A percentile compares a stretch with the other conserved stretches of the same genome.
phyloP scores from a whole-genome alignment of 1,139 yeast species.

The Ogataea hybrid region DNA sequence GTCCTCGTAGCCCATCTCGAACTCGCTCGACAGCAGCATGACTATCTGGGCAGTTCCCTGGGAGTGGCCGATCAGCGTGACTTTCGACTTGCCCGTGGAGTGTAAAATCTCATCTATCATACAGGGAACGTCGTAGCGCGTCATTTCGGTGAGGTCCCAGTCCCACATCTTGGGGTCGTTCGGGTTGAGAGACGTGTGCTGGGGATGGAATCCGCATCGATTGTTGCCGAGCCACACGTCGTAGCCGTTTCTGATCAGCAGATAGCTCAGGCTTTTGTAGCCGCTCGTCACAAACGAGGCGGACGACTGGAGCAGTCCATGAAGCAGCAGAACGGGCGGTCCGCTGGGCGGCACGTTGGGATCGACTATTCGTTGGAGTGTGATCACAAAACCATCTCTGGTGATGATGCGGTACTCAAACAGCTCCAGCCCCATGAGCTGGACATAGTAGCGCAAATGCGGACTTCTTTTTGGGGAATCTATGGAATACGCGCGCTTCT shows the following conservation, averaged over 20 bases:
- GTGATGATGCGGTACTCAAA: slow-evolving; percentile 63
- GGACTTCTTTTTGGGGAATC: slow-evolving; percentile 26
- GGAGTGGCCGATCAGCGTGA: slow-evolving; percentile 77
- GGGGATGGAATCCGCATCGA: slow-evolving; percentile 77
- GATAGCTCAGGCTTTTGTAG: slow-evolving; percentile 67
- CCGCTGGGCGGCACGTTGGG: slow-evolving; percentile 36
- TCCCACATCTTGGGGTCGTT: slow-evolving; percentile 65
- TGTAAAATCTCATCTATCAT: slow-evolving; percentile 60
- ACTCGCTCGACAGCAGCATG: slow-evolving; percentile 51
- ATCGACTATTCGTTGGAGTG: slow-evolving; percentile 61
- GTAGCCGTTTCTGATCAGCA: slow-evolving; percentile 54
- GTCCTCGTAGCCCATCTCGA: slow-evolving; percentile 28
- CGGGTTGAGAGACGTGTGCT: slow-evolving; percentile 46
- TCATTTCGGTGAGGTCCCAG: slow-evolving; percentile 87
- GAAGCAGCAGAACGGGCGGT: slow-evolving; percentile 71
- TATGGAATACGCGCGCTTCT: slow-evolving; percentile 31
- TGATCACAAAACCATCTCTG: slow-evolving; percentile 73
- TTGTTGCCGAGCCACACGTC: slow-evolving; percentile 97
- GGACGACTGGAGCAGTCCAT: slow-evolving; percentile 84
- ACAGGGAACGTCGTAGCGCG: slow-evolving; percentile 71
- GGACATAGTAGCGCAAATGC: slow-evolving; percentile 65
- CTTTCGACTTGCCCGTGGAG: slow-evolving; percentile 38
- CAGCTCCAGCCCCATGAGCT: slow-evolving; percentile 56
- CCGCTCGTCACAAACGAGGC: slow-evolving; percentile 86
- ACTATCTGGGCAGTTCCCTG: slow-evolving; percentile 92